These are phyloP conservation scores for Backusella australiensis DNA, from an alignment of 192 early-diverging fungal genomes.

Conservation along the genomic window DNA sequence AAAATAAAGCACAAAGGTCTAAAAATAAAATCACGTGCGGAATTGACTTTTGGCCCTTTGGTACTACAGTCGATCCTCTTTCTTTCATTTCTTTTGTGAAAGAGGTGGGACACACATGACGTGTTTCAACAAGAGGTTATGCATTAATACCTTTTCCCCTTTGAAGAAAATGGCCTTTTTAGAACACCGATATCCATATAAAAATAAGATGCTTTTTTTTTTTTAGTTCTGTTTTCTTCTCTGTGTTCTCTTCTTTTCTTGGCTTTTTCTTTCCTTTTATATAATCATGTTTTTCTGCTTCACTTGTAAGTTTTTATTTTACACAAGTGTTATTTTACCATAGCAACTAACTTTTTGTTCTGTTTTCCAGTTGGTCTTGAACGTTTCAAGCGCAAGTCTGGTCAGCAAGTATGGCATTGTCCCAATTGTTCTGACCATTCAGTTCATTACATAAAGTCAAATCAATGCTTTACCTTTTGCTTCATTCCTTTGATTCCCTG, in stretches of 20 bases:
- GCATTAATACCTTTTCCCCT: background rate
- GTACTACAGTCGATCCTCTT: background rate
- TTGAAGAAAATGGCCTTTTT: background rate
- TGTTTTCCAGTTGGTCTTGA: conserved; percentile 31
- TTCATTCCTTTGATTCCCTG: conserved; percentile 41
- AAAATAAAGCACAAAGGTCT: background rate
- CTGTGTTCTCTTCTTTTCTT: background rate
- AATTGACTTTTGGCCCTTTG: background rate
- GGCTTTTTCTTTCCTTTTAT: background rate
- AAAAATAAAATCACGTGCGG: background rate
- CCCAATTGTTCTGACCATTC: conserved; percentile 31
- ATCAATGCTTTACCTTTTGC: conserved; percentile 41
- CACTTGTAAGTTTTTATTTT: conserved; percentile 21
- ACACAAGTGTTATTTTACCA: background rate
- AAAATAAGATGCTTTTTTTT: background rate
- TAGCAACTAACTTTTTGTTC: background rate
- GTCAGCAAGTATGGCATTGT: conserved; percentile 26
- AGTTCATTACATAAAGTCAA: conserved; percentile 28
- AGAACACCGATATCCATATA: background rate
- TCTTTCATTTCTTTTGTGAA: background rate
- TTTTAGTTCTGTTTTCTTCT: background rate
- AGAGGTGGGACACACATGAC: background rate
- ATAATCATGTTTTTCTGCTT: conserved; percentile 35
- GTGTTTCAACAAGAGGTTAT: background rate
- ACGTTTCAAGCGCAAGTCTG: conserved; percentile 26